Conservation (phyloP, 1,284 basidiomycete species). For the Ceratobasidium sp. region DNA sequence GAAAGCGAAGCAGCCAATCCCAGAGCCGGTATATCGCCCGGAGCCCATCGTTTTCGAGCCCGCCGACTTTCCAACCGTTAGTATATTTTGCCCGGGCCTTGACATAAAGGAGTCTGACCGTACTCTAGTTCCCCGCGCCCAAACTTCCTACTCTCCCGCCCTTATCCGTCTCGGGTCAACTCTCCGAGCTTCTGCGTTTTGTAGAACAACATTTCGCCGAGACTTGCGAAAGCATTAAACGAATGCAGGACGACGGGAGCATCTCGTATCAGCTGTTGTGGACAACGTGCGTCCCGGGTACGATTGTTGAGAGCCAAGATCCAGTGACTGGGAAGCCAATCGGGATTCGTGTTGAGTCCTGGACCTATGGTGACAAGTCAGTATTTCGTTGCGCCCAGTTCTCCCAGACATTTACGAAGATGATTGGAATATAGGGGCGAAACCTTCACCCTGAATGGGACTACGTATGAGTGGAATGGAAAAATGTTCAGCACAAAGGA, state of each 20-base stretch:
- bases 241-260: background rate
- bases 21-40: too few species aligned
- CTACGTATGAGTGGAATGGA: slow-evolving; percentile 7
- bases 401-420: background rate
- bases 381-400: background rate
- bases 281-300: slow-evolving; percentile 2
- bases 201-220: slow-evolving; percentile 6
- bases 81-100: too few species aligned
- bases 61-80: too few species aligned
- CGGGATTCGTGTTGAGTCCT: slow-evolving; percentile 12
- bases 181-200: slow-evolving; percentile 11
- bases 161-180: background rate
- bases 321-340: slow-evolving; percentile 9
- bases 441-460: slow-evolving; percentile 5
- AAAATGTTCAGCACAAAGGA: slow-evolving; percentile 14
- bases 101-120: background rate
- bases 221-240: background rate
- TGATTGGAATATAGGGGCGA: background rate
- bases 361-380: slow-evolving; percentile 4
- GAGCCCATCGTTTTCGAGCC: too few species aligned
- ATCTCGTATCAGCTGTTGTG: slow-evolving; percentile 4
- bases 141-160: background rate
- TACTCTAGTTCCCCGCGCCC: background rate
- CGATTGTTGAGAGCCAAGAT: slow-evolving; percentile 7
- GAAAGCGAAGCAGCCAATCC: too few species aligned